A percentile compares a stretch with the other conserved stretches of the same genome.
These are phyloP conservation scores for Cornus controversa DNA, from an alignment of 148 eudicot genomes.

Conservation along the genomic window DNA sequence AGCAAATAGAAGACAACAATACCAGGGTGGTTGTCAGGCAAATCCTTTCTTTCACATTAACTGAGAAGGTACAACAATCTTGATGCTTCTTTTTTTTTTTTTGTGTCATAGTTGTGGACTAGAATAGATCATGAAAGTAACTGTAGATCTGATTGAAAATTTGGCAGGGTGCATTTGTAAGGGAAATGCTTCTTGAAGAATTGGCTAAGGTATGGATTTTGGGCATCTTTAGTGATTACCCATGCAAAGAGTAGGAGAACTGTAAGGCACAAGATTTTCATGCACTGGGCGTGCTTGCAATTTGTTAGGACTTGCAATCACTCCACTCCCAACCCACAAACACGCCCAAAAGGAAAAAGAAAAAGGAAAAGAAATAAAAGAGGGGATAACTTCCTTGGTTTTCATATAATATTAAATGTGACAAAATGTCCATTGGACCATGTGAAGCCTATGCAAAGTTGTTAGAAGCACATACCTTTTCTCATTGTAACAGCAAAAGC, in stretches of 20 bases:
- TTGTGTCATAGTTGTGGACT: neutral
- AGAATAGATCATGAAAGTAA: neutral
- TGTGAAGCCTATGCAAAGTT: neutral
- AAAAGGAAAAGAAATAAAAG: neutral
- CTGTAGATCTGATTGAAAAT: slow-evolving; percentile 14
- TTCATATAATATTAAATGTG: neutral
- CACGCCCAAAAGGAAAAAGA: neutral
- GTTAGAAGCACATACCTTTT: neutral
- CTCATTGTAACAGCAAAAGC: neutral
- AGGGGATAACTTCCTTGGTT: neutral
- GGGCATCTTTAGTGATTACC: slow-evolving; percentile 1
- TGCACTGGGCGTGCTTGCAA: neutral
- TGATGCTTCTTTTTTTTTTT: neutral
- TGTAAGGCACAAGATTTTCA: neutral
- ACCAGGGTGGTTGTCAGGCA: slow-evolving; percentile 54
- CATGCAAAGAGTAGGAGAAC: neutral
- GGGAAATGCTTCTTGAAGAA: slow-evolving; percentile 84
- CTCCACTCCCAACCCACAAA: neutral
- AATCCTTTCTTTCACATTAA: slow-evolving; percentile 66
- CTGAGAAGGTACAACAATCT: slow-evolving; percentile 58
- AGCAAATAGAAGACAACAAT: slow-evolving; percentile 39
- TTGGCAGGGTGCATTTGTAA: slow-evolving; percentile 77
- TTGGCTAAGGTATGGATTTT: slow-evolving; percentile 63
- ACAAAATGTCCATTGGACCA: neutral
- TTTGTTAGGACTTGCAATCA: too few species aligned